A percentile compares a stretch with the other conserved stretches of the same genome.
These are phyloP conservation scores for Nadsonia commutata DNA, from an alignment of 1,139 yeast genomes.

Conservation along the genomic window DNA sequence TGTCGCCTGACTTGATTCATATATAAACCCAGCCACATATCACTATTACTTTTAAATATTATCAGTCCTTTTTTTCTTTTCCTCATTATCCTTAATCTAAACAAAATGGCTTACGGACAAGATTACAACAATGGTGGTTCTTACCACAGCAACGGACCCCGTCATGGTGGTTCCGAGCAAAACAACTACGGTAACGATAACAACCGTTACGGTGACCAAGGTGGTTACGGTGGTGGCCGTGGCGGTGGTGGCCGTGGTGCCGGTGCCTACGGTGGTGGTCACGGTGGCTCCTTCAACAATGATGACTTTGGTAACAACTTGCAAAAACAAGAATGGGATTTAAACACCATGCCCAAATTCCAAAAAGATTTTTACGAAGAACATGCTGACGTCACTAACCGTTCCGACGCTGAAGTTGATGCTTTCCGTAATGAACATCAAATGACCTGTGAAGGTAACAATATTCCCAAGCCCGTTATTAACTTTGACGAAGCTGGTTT, in stretches of 20 bases:
- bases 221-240: slow-evolving; percentile 10
- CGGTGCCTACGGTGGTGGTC: slow-evolving; percentile 18
- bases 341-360: slow-evolving; percentile 66
- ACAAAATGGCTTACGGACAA: slow-evolving; percentile 6
- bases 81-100: slow-evolving; percentile 8
- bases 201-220: slow-evolving; percentile 11
- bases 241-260: slow-evolving; percentile 20
- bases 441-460: slow-evolving; percentile 71
- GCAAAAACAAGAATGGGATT: slow-evolving; percentile 66
- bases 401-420: slow-evolving; percentile 58
- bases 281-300: slow-evolving; percentile 29
- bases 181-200: slow-evolving; percentile 17
- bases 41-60: too few relatives aligned
- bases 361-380: slow-evolving; percentile 92
- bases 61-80: slow-evolving; percentile 17
- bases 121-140: slow-evolving; percentile 7
- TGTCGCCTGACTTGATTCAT: too few relatives aligned
- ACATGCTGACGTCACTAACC: slow-evolving; percentile 58
- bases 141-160: slow-evolving; percentile 8
- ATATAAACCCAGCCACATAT: too few relatives aligned
- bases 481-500: slow-evolving; percentile 92
- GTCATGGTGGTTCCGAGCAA: slow-evolving; percentile 12
- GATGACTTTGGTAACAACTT: slow-evolving; percentile 42
- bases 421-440: slow-evolving; percentile 70
- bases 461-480: slow-evolving; percentile 91